Base-by-base conservation (phyloP, 2,329 filamentous ascomycete genomes). In the Colletotrichum graminicola region DNA sequence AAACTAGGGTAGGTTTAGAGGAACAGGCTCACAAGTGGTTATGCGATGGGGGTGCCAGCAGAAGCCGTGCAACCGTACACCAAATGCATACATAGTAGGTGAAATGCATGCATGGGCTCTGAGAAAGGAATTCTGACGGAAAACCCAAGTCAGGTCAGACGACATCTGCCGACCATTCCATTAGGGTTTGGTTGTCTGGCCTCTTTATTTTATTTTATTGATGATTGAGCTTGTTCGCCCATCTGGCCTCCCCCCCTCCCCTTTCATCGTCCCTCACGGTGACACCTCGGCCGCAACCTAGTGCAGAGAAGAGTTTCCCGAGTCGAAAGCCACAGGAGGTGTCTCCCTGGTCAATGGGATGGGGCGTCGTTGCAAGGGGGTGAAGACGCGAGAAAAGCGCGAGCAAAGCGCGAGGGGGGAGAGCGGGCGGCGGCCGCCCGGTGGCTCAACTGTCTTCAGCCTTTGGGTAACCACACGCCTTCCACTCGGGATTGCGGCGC, bases 401-500 rank as follows among this genome's bases (percentile, higher is more conserved):
- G 34, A 62, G 52, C 47, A 26, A n/a, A 18, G 39, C 11, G 51
- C 29, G 29, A 29, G 39, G n/a, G 12, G 39, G 18, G 34, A 39
- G 54, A 43, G 68, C 52, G 68, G 68, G 65, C 68, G 51, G 68
- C 52, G 68, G 68, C 68, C 68, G 65, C 59, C 68, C 39, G 59
- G 65, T 68, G 65, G 65, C 68, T 71, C 43, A 36, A 67, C 54
- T 63, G 65, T 45, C 59, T 64, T 63, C 47, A 71, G 65, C 65
- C 68, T 68, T 55, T 55, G 54, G 29, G 47, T 34, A 60, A 59
- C 45, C 52, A n/a, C 54, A 41, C 51, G 11, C 43, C 60, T 57
- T 26, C 26, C 43, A 60, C 23, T 39, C n/a, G 12, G 62, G 51
- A 59, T 23, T 26, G 34, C 55, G 55, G 34, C 43, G 62, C 51